Base-by-base conservation (phyloP, 306 rosid species). In the Cicer chorassanicum region DNA sequence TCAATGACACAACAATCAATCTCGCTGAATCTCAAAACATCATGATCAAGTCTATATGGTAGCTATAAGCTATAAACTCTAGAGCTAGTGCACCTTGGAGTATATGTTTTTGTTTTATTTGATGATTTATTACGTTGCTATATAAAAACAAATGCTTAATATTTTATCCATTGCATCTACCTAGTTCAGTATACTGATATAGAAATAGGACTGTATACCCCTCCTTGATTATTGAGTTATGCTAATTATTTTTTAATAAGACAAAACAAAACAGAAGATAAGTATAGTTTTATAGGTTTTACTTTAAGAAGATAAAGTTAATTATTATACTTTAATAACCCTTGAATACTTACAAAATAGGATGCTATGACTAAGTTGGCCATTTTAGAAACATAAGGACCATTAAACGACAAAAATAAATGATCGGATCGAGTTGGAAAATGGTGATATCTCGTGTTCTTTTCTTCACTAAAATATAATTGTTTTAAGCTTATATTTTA, bases 351-450 rank as follows among this genome's bases (percentile, higher is more conserved):
- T 62, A 66, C 65, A 81, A 80, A 71, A 73, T 84, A 74, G 70
- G 73, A 18, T 72, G 63, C 11, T 18, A 16, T 49, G 67, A 64
- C 71, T 73, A 42, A 73, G 79, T 69, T 81, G 81, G 84, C 36
- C 73, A 10, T 50, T 72, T 73, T 59, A 76, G 60, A 70, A 60
- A 59, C 48, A 76, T 59, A 44, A 59, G 55, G 81, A 73, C 61
- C 56, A 34, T 43, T 10, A 60, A 75, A 87, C 87, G 80, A 88
- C 81, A 86, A 69, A 60, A 71, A 42, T 21, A 65, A 73, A 78
- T 62, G 82, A 84, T 82, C 80, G 67, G 80, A 77, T 84, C 72
- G 83, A 84, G 96, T 78, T 85, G 87, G 69, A 55, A 80, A 72
- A 67, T 36, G 51, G 63, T 61, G 84, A 83, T 70, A 56, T 54